Conservation (phyloP, 2,329 filamentous ascomycete genomes). For the Aspergillus calidoustus region DNA sequence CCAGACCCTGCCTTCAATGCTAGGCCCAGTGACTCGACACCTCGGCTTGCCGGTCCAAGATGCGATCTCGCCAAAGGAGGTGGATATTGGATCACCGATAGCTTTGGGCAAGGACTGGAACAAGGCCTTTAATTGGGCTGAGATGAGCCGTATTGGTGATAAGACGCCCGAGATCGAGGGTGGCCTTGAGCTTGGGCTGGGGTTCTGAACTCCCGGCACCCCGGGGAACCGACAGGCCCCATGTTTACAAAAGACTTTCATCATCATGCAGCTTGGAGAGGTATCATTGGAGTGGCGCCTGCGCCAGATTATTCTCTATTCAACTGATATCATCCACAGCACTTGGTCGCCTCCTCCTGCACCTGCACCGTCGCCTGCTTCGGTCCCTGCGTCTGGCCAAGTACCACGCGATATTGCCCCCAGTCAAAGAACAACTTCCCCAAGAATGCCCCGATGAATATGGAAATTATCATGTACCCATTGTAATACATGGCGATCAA, state of each 20-base stretch:
- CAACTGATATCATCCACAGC: conserved; percentile 7
- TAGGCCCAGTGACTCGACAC: conserved; percentile 26
- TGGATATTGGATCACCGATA: neutral
- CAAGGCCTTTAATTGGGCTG: conserved; percentile 25
- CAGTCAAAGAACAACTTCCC: conserved; percentile 22
- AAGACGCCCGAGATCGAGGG: conserved; percentile 26
- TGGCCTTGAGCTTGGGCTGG: conserved; percentile 10
- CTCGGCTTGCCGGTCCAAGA: conserved; percentile 21
- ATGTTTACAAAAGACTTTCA: no score
- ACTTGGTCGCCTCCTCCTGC: conserved; percentile 16
- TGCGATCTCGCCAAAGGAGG: neutral
- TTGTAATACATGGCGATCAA: conserved; percentile 23
- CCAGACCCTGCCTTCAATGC: conserved; percentile 64
- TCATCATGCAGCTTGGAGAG: no score
- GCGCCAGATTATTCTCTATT: neutral
- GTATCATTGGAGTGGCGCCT: neutral
- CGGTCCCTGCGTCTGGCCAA: conserved; percentile 13
- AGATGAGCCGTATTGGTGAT: conserved; percentile 29
- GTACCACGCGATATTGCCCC: conserved; percentile 19
- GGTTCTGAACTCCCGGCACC: no score
- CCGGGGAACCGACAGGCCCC: no score
- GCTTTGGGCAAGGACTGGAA: neutral
- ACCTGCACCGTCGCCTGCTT: neutral
- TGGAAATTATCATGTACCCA: conserved; percentile 24
- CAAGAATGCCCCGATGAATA: conserved; percentile 19